Percentiles rank a stretch among this genome's conserved stretches.
These are phyloP conservation scores for Clonostachys rhizophaga DNA, from an alignment of 2,329 filamentous ascomycete species.

Conservation along the genomic window DNA sequence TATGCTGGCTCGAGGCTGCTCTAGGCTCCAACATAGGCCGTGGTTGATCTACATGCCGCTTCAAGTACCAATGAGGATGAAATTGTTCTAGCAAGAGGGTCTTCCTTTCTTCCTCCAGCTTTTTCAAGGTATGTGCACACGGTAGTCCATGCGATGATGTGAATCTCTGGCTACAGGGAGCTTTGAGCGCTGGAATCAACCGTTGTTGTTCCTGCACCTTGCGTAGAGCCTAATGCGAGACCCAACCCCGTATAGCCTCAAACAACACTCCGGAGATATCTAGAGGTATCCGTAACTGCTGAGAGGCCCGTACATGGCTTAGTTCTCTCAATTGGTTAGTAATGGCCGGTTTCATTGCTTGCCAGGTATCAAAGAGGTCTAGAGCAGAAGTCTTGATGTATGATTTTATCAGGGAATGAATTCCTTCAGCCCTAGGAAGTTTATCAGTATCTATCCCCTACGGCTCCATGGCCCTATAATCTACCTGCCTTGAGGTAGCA, in stretches of 20 bases:
- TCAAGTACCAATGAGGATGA: conserved; percentile 4
- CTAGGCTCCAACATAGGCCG: not conserved
- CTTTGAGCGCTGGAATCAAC: conserved; percentile 1
- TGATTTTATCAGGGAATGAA: conserved; percentile 8
- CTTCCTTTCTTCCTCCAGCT: not conserved
- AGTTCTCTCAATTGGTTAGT: conserved; percentile 9
- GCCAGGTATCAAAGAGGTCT: conserved; percentile 10
- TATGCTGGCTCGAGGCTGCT: not conserved
- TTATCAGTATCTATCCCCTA: not conserved
- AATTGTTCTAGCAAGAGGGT: conserved; percentile 2
- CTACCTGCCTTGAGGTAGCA: conserved; percentile 5
- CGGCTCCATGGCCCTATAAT: not conserved
- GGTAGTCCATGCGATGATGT: conserved; percentile 3
- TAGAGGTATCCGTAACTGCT: conserved; percentile 7
- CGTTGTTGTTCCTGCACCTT: conserved; percentile 9
- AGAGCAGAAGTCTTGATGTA: conserved; percentile 6
- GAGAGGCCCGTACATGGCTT: conserved; percentile 4
- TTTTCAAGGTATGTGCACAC: conserved; percentile 8
- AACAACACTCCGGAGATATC: conserved; percentile 7
- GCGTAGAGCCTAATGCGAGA: conserved; percentile 6
- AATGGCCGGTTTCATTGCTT: conserved; percentile 7
- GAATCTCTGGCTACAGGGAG: conserved; percentile 8
- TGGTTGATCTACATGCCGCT: not conserved
- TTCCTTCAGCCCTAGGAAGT: conserved; percentile 4
- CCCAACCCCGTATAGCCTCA: conserved; percentile 6